These are phyloP conservation scores for Ophiostoma sp. DNA, from an alignment of 2,329 filamentous ascomycete genomes.

Conservation along the genomic window DNA sequence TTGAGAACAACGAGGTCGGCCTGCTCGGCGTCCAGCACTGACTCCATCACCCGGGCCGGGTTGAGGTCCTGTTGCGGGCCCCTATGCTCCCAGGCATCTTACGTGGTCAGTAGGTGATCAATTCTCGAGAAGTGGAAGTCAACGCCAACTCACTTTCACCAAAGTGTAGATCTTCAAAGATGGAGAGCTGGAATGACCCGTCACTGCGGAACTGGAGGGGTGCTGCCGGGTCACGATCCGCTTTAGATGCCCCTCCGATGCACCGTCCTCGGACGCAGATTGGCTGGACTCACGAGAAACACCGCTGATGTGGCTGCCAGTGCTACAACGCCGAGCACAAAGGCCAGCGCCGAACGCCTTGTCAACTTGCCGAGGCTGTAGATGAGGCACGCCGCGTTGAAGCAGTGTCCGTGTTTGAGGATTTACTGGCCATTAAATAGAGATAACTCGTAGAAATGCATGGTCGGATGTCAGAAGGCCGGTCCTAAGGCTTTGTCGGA, in stretches of 20 bases:
- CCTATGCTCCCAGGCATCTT: slow-evolving; percentile 46
- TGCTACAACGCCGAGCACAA: neutral
- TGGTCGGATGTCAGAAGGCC: no score
- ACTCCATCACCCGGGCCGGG: slow-evolving; percentile 40
- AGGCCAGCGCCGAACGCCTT: neutral
- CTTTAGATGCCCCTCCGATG: neutral
- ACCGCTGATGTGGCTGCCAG: neutral
- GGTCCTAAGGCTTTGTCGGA: no score
- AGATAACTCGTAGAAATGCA: neutral
- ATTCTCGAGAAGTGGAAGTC: neutral
- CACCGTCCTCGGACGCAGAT: no score
- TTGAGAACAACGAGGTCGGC: slow-evolving; percentile 59
- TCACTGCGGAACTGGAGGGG: slow-evolving; percentile 41
- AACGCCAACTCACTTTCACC: slow-evolving; percentile 57
- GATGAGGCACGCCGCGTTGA: neutral
- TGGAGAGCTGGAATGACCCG: slow-evolving; percentile 54
- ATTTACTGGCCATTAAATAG: neutral
- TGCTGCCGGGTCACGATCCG: slow-evolving; percentile 31
- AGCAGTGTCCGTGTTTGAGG: neutral
- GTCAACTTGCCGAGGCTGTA: neutral
- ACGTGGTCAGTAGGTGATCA: neutral
- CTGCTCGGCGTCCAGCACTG: slow-evolving; percentile 38
- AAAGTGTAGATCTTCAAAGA: slow-evolving; percentile 71
- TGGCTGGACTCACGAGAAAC: no score
- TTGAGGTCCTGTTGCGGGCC: slow-evolving; percentile 42